A percentile compares a stretch with the other conserved stretches of the same genome.
phyloP scores from a whole-genome alignment of 768 basidiomycete genomes.

The Coprinopsis strossmayeri region DNA sequence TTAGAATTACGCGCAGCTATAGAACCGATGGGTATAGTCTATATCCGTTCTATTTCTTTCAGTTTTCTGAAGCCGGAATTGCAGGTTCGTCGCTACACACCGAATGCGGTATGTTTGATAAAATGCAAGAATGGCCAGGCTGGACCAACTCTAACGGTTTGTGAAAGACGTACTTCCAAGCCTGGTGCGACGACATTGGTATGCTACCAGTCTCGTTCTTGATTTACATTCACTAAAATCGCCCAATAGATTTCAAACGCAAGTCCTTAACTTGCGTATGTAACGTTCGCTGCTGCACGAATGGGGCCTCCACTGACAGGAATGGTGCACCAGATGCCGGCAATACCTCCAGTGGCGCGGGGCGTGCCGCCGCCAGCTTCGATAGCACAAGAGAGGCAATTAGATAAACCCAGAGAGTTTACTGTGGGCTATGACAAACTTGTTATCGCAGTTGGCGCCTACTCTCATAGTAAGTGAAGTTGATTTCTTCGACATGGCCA shows the following conservation, averaged over 20 bases:
- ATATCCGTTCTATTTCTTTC: too few relatives aligned
- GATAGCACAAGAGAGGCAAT: too few relatives aligned
- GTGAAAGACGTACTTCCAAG: slow-evolving; percentile 66
- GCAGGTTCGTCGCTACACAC: slow-evolving; percentile 50
- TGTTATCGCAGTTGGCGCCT: slow-evolving; percentile 80
- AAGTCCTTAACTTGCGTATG: slow-evolving; percentile 60
- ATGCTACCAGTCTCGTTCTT: slow-evolving; percentile 11
- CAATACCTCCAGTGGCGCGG: slow-evolving; percentile 41
- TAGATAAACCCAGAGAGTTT: slow-evolving; percentile 38
- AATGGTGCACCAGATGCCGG: slow-evolving; percentile 48
- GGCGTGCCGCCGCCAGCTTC: too few relatives aligned
- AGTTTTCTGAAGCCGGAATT: too few relatives aligned
- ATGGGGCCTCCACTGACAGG: neutral
- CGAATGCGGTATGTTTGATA: slow-evolving; percentile 51
- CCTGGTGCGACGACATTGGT: slow-evolving; percentile 75
- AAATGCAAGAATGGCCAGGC: too few relatives aligned
- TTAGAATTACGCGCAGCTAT: slow-evolving; percentile 76
- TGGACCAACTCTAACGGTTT: too few relatives aligned
- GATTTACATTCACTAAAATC: neutral
- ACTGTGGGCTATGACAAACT: slow-evolving; percentile 71
- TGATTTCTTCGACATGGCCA: neutral
- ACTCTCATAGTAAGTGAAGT: slow-evolving; percentile 68
- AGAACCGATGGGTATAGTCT: too few relatives aligned
- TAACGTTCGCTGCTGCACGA: too few relatives aligned
- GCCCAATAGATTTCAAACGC: slow-evolving; percentile 45